Percentiles rank a stretch among this genome's conserved stretches.
Evolutionary conservation across 2,329 filamentous ascomycete species (phyloP).

Genomic region (Lecanicillium sp.): DNA sequence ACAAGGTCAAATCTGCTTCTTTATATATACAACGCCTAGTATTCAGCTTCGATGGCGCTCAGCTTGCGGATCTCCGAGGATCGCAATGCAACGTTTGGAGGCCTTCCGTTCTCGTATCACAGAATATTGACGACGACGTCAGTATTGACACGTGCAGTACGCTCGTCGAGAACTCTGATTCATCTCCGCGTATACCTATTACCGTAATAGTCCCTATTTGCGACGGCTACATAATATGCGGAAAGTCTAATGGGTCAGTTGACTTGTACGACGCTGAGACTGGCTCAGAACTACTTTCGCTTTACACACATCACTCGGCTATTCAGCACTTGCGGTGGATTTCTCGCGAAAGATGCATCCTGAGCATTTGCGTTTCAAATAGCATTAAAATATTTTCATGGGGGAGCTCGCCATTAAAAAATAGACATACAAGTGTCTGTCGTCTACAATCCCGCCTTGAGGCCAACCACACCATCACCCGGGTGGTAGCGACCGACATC

Average conservation of each 20-base stretch:
- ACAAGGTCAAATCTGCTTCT: constrained; percentile 16
- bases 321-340: neutral
- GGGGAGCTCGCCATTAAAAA: too few species aligned
- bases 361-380: too few species aligned
- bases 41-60: constrained; percentile 23
- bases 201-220: constrained; percentile 19
- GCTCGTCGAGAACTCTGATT: constrained; percentile 14
- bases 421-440: too few species aligned
- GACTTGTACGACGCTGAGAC: constrained; percentile 16
- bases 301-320: neutral
- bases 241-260: constrained; percentile 27
- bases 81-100: constrained; percentile 29
- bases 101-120: constrained; percentile 18
- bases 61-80: constrained; percentile 25
- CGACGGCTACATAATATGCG: constrained; percentile 22
- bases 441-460: too few species aligned
- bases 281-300: neutral
- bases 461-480: too few species aligned
- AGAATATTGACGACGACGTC: constrained; percentile 17
- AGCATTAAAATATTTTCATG: too few species aligned
- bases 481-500: too few species aligned
- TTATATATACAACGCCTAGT: constrained; percentile 21
- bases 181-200: constrained; percentile 17
- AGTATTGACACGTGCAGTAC: constrained; percentile 15
- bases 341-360: too few species aligned